phyloP scores from a whole-genome alignment of 345 rosid genomes.

The Bruguiera parviflora region DNA sequence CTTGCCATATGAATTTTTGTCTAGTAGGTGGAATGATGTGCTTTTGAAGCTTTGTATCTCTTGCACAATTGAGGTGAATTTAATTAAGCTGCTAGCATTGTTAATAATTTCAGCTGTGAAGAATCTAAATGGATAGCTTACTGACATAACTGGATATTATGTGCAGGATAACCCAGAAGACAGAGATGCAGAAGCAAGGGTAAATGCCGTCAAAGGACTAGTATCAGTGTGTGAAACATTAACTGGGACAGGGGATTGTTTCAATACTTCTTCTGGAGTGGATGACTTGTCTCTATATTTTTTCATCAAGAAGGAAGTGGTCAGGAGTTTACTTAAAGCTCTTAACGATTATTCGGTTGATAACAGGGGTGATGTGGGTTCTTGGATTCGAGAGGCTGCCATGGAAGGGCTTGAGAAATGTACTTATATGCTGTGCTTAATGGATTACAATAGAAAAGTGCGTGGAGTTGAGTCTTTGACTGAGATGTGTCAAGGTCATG shows the following conservation, averaged over 20 bases:
- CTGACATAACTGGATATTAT: slow-evolving; percentile 18
- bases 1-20: slow-evolving; percentile 66
- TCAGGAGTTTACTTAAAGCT: slow-evolving; percentile 72
- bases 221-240: slow-evolving; percentile 77
- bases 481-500: slow-evolving; percentile 20
- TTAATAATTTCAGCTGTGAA: background rate
- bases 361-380: slow-evolving; percentile 96
- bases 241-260: slow-evolving; percentile 40
- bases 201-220: slow-evolving; percentile 89
- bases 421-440: slow-evolving; percentile 62
- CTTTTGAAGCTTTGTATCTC: slow-evolving; percentile 65
- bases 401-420: slow-evolving; percentile 85
- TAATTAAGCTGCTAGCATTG: slow-evolving; percentile 2
- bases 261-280: slow-evolving; percentile 26
- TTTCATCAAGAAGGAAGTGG: slow-evolving; percentile 76
- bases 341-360: slow-evolving; percentile 93
- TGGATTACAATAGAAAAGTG: slow-evolving; percentile 16
- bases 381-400: slow-evolving; percentile 99
- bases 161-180: slow-evolving; percentile 78
- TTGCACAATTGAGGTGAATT: slow-evolving; percentile 73
- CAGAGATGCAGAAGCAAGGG: slow-evolving; percentile 95
- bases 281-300: slow-evolving; percentile 46
- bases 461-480: slow-evolving; percentile 19
- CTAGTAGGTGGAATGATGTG: slow-evolving; percentile 59
- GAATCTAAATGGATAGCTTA: slow-evolving; percentile 13